These are phyloP conservation scores for Schizothecium vesticola DNA, from an alignment of 495 filamentous ascomycete genomes.

Conservation along the genomic window DNA sequence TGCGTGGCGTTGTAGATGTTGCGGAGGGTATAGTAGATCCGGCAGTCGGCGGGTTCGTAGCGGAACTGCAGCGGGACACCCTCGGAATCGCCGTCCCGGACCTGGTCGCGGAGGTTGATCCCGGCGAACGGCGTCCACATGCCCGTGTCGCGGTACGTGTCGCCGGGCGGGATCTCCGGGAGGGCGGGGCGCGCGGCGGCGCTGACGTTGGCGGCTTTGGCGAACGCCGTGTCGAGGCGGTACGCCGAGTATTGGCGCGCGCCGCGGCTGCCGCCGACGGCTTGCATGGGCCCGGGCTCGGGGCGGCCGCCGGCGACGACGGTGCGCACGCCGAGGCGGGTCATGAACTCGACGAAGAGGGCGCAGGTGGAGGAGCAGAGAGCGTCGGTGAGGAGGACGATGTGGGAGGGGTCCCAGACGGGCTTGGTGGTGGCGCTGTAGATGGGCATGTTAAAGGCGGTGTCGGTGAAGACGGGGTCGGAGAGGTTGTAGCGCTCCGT, in stretches of 20 bases:
- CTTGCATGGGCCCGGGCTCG: conserved; percentile 49
- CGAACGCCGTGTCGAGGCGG: conserved; percentile 30
- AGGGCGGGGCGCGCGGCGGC: conserved; percentile 22
- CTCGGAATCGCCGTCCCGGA: conserved; percentile 25
- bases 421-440: background rate
- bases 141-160: conserved; percentile 14
- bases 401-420: background rate
- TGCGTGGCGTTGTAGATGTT: conserved; percentile 38
- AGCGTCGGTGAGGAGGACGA: conserved; percentile 40
- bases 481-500: conserved; percentile 39
- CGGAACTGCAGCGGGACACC: conserved; percentile 39
- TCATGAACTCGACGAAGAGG: conserved; percentile 53
- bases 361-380: conserved; percentile 55
- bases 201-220: conserved; percentile 16
- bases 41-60: conserved; percentile 45
- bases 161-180: conserved; percentile 5
- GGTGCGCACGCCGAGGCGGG: conserved; percentile 51
- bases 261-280: conserved; percentile 54
- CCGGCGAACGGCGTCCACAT: conserved; percentile 27
- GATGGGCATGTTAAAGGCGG: conserved; percentile 13
- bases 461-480: conserved; percentile 32
- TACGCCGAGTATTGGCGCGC: conserved; percentile 9
- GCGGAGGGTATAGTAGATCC: conserved; percentile 41
- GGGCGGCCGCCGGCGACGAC: conserved; percentile 56
- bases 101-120: conserved; percentile 39